Conservation (phyloP, 139 green algal genomes). For the Gonium pectorale region DNA sequence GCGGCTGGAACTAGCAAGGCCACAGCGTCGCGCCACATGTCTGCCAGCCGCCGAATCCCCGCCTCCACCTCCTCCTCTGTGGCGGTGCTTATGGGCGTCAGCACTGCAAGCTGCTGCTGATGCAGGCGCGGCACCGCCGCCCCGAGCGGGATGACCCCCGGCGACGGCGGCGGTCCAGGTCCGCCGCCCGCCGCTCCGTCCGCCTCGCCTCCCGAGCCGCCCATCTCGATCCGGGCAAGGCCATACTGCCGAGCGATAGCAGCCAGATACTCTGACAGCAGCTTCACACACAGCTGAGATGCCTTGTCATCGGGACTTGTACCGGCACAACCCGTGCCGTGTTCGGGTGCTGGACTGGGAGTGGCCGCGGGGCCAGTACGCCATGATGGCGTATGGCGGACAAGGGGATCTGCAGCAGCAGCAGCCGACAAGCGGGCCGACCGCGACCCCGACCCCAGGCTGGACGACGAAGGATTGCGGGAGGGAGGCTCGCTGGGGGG, state of each 20-base stretch:
- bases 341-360: too few relatives aligned
- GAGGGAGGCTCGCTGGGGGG: neutral
- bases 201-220: neutral
- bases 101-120: constrained; percentile 11
- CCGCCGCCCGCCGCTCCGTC: neutral
- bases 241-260: constrained; percentile 2
- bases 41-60: constrained; percentile 27
- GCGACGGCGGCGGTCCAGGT: neutral
- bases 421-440: too few relatives aligned
- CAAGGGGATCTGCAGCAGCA: too few relatives aligned
- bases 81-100: neutral
- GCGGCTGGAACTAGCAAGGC: constrained; percentile 45
- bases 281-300: constrained; percentile 60
- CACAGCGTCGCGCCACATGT: constrained; percentile 47
- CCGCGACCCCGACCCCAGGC: too few relatives aligned
- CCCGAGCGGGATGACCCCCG: neutral
- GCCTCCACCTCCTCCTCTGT: constrained; percentile 26
- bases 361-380: too few relatives aligned
- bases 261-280: constrained; percentile 46
- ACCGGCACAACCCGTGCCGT: neutral
- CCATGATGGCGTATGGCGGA: too few relatives aligned
- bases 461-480: constrained; percentile 20
- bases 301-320: constrained; percentile 68
- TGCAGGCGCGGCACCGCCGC: constrained; percentile 1
- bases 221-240: neutral